Conservation (phyloP, 2,329 filamentous ascomycete genomes). For the Phyllosticta paracitricarpa region DNA sequence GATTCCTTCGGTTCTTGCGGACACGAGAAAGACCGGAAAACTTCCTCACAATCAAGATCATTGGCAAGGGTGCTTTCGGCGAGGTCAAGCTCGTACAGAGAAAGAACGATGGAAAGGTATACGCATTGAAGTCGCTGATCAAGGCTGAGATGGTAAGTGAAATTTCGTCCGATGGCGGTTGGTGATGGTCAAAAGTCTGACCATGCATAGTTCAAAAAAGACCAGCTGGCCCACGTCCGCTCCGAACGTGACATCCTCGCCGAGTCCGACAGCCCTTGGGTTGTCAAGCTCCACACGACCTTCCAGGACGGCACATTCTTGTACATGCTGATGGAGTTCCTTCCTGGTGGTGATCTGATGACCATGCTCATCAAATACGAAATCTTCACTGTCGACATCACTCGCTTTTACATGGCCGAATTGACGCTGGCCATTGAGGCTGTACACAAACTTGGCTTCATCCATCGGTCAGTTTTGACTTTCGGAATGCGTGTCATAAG, state of each 20-base stretch:
- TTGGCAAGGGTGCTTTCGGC: conserved; percentile 96
- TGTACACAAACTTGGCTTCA: conserved; percentile 94
- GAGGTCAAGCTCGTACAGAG: conserved; percentile 97
- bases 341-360: conserved; percentile 97
- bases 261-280: conserved; percentile 98
- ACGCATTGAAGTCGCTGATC: conserved; percentile 94
- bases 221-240: conserved; percentile 93
- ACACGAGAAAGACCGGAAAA: conserved; percentile 91
- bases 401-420: conserved; percentile 97
- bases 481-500: background rate
- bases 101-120: conserved; percentile 92
- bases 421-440: conserved; percentile 97
- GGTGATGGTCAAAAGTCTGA: background rate
- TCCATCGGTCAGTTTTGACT: conserved; percentile 66
- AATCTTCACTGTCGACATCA: conserved; percentile 98
- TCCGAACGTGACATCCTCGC: conserved; percentile 96
- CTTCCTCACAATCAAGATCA: conserved; percentile 94
- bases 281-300: conserved; percentile 95
- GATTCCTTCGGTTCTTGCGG: conserved; percentile 86
- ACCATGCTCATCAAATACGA: conserved; percentile 99
- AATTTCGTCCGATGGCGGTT: background rate
- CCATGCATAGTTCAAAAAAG: conserved; percentile 68
- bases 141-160: conserved; percentile 79
- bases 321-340: conserved; percentile 99
- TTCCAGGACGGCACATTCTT: conserved; percentile 95